Conservation (phyloP, 495 filamentous ascomycete species). For the Penicillium alfredii region DNA sequence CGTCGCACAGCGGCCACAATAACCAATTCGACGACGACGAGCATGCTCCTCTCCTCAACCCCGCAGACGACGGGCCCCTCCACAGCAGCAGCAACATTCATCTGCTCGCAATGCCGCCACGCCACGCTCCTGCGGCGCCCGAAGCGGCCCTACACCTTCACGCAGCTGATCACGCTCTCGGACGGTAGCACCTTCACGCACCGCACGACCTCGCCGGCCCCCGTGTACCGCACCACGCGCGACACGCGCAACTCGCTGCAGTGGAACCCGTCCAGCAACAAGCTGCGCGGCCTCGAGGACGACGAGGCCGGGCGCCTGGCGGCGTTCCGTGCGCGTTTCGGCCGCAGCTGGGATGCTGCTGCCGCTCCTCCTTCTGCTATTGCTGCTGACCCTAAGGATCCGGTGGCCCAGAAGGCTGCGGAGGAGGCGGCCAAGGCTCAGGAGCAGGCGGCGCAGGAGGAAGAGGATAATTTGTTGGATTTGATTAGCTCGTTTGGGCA, state of each 20-base stretch:
- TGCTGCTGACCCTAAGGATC: constrained; percentile 13
- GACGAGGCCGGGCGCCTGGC: constrained; percentile 90
- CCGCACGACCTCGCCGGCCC: constrained; percentile 79
- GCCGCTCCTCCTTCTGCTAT: constrained; percentile 16
- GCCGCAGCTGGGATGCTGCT: constrained; percentile 68
- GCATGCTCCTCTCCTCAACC: constrained; percentile 22
- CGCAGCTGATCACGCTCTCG: constrained; percentile 88
- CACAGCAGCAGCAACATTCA: constrained; percentile 29
- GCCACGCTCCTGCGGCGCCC: constrained; percentile 86
- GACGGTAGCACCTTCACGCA: constrained; percentile 84
- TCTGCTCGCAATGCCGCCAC: constrained; percentile 57
- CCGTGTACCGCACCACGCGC: constrained; percentile 69
- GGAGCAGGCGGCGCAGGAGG: constrained; percentile 33
- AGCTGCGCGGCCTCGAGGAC: constrained; percentile 79
- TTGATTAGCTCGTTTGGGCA: constrained; percentile 61
- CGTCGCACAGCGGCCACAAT: constrained; percentile 39
- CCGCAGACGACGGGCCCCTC: constrained; percentile 23
- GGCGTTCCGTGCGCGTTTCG: constrained; percentile 79
- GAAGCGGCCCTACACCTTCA: constrained; percentile 90
- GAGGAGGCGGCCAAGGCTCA: constrained; percentile 28
- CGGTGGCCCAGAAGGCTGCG: constrained; percentile 26
- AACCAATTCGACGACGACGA: constrained; percentile 23
- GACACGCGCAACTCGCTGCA: constrained; percentile 82
- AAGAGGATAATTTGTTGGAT: constrained; percentile 59
- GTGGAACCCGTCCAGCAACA: constrained; percentile 80